Evolutionary conservation across 441 rosid genomes (phyloP), one percentile per base, ranked within the genome.

Genomic region (Populus trichocarpa): DNA sequence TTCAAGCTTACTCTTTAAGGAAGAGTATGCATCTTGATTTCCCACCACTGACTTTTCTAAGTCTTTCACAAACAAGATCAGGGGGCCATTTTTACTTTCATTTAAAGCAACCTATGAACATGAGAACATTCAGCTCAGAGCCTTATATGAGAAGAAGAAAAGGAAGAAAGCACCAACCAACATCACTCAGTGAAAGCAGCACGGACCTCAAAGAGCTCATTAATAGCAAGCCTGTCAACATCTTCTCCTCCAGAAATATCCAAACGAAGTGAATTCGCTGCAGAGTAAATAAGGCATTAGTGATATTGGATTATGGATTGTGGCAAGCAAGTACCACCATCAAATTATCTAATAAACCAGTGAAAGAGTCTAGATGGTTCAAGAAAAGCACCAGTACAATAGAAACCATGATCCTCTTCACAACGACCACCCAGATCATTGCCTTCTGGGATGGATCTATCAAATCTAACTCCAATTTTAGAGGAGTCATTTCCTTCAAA

Each of bases 381-480:
- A 8, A 64, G 73, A 20, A 6, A 40, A 77, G 80, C 87, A 97
- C 99, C 97, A 77, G 93, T 77, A 89, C 99, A 97, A 78, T 95
- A 97, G 83, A 95, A 97, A 53, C 99, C 99, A 67, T 84, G 97
- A 75, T 90, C 97, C 78, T 89, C 96, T 84, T 97, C 98, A 84
- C 99, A 97, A 73, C 73, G 92, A 67, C 98, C 99, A 77, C 98
- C 99, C 76, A 97, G 97, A 85, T 92, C 93, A 79, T 87, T 95
- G 89, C 99, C 99, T 83, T 95, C 98, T 13, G 86, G 90, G 69
- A 97, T 88, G 70, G 95, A 77, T 81, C 78, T 93, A 85, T 97
- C 99, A 78, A 97, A 97, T 84, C 99, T 95, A 76, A 97, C 95
- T 70, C 99, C 99, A 79, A 97, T 82, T 83, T 97, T 97, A 50